Percentiles rank a stretch among this genome's conserved stretches.
Evolutionary conservation across 371 early-diverging fungal species (phyloP).

Genomic region (Rhizomucor miehei): DNA sequence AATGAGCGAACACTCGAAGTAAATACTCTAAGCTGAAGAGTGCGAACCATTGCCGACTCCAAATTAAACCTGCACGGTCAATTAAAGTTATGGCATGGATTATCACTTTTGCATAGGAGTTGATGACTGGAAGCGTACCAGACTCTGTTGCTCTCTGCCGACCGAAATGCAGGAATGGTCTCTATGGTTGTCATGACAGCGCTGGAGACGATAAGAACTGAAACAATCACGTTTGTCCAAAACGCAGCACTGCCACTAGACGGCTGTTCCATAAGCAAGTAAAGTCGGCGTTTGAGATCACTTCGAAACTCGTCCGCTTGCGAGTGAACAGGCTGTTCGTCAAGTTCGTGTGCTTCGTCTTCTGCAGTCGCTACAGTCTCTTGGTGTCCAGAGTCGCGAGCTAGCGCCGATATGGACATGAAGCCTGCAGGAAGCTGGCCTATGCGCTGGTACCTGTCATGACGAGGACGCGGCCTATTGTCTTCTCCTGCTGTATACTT

Average conservation of each 20-base stretch:
- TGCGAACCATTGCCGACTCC: constrained; percentile 74
- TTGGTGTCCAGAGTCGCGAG: constrained; percentile 3
- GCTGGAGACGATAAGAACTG: constrained; percentile 72
- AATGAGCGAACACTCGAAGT: constrained; percentile 69
- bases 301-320: constrained; percentile 24
- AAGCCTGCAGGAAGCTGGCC: constrained; percentile 12
- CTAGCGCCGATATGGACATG: constrained; percentile 14
- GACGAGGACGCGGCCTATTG: not conserved
- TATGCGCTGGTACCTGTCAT: constrained; percentile 1
- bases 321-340: not conserved
- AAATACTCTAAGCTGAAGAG: constrained; percentile 78
- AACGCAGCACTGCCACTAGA: constrained; percentile 73
- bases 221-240: constrained; percentile 70
- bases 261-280: constrained; percentile 68
- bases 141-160: constrained; percentile 52
- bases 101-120: no score
- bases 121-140: constrained; percentile 48
- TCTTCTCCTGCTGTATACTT: not conserved
- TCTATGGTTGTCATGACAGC: constrained; percentile 82
- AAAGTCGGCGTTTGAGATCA: constrained; percentile 58
- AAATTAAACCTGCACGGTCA: constrained; percentile 58
- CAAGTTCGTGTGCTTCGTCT: constrained; percentile 43
- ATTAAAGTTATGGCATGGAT: no score
- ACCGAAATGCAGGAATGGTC: constrained; percentile 79
- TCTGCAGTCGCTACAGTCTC: constrained; percentile 3